Evolutionary conservation across 768 basidiomycete species (phyloP).

Genomic region (Strobilomyces confusus): DNA sequence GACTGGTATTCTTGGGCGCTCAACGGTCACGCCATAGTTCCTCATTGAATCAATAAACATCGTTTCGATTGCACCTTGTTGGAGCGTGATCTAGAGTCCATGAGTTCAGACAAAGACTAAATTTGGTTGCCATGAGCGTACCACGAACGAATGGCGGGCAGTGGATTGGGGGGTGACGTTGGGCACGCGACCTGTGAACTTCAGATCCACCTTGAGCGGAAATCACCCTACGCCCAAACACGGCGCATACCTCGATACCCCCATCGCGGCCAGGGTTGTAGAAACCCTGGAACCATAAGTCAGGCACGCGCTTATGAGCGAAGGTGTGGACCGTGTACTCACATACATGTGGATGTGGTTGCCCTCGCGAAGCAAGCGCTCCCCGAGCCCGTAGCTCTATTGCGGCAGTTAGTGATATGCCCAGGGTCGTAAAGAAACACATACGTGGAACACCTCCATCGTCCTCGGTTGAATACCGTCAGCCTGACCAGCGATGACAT

Average conservation of each 20-base stretch:
- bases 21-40: too few relatives aligned
- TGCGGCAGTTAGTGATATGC: neutral
- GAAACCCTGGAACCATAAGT: conserved; percentile 49
- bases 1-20: too few relatives aligned
- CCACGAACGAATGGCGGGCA: neutral
- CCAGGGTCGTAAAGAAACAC: neutral
- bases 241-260: conserved; percentile 51
- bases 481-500: conserved; percentile 46
- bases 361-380: conserved; percentile 58
- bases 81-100: conserved; percentile 29
- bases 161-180: neutral
- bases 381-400: conserved; percentile 45
- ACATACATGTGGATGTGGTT: conserved; percentile 71
- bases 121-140: neutral
- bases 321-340: conserved; percentile 19
- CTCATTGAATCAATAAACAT: too few relatives aligned
- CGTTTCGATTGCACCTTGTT: conserved; percentile 33
- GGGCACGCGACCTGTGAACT: conserved; percentile 56
- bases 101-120: neutral
- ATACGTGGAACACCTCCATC: conserved; percentile 50
- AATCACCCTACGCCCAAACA: neutral
- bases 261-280: conserved; percentile 63
- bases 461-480: conserved; percentile 56
- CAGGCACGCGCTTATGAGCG: neutral
- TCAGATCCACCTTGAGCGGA: conserved; percentile 1